These are phyloP conservation scores for Apiotrichum laibachii DNA, from an alignment of 1,284 basidiomycete genomes.

Conservation along the genomic window DNA sequence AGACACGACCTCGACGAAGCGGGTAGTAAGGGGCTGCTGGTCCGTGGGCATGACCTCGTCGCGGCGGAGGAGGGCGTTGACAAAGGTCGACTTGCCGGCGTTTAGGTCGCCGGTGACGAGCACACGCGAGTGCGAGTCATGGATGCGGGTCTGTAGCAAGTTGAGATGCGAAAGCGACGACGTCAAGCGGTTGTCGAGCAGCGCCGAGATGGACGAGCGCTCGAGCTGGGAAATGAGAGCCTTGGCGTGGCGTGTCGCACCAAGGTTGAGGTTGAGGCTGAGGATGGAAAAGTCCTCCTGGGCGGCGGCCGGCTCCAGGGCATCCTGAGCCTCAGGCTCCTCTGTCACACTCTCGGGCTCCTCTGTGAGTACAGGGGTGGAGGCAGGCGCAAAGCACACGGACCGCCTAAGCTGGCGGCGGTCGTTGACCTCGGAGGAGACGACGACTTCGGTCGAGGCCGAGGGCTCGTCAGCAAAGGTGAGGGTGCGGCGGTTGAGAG, in stretches of 20 bases:
- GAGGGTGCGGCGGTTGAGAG: conserved; percentile 61
- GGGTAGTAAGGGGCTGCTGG: conserved; percentile 95
- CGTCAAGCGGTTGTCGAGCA: conserved; percentile 83
- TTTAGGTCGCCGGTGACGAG: conserved; percentile 99
- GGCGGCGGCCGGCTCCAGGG: conserved; percentile 36
- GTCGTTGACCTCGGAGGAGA: conserved; percentile 53
- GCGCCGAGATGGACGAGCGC: conserved; percentile 85
- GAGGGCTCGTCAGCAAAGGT: conserved; percentile 78
- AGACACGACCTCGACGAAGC: conserved; percentile 96
- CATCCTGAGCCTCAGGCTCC: conserved; percentile 36
- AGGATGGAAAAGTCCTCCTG: conserved; percentile 73
- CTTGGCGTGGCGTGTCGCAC: conserved; percentile 68
- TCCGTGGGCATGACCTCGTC: conserved; percentile 89
- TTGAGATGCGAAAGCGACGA: conserved; percentile 75
- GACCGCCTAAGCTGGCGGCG: conserved; percentile 56
- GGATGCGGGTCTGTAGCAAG: conserved; percentile 78
- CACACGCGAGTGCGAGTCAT: conserved; percentile 92
- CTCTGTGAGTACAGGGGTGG: not conserved
- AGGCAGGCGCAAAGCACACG: conserved; percentile 21
- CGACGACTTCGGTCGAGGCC: conserved; percentile 64
- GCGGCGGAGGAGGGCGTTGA: conserved; percentile 85
- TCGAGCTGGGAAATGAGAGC: conserved; percentile 87
- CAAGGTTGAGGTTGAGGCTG: conserved; percentile 88
- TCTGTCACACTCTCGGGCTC: conserved; percentile 53
- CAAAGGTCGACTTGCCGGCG: conserved; percentile 96